These are phyloP conservation scores for Myochromella boudieri DNA, from an alignment of 768 basidiomycete species.

Conservation along the genomic window DNA sequence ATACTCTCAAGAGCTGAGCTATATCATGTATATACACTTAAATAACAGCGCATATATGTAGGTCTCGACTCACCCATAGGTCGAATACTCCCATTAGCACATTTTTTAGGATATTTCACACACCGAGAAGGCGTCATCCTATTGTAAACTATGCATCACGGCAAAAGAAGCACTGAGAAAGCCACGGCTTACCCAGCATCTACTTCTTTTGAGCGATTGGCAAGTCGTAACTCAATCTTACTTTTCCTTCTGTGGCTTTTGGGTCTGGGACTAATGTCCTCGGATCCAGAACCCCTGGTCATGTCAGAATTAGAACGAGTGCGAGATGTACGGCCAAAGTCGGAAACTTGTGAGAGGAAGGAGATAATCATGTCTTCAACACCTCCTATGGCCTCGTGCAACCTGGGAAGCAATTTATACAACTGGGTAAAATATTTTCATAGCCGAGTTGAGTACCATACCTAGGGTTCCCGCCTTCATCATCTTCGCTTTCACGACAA, in stretches of 20 bases:
- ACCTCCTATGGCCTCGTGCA: constrained; percentile 19
- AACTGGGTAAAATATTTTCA: not conserved
- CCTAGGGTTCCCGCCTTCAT: not conserved
- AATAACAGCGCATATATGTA: constrained; percentile 3
- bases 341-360: constrained; percentile 35
- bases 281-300: constrained; percentile 13
- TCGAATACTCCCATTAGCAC: constrained; percentile 34
- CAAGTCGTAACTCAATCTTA: constrained; percentile 34
- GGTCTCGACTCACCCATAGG: constrained; percentile 35
- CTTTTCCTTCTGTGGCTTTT: constrained; percentile 17
- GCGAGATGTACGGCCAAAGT: constrained; percentile 16
- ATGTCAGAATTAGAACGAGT: constrained; percentile 1
- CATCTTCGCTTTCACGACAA: no score
- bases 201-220: constrained; percentile 29
- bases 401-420: constrained; percentile 7
- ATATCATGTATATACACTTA: not conserved
- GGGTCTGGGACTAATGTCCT: constrained; percentile 6
- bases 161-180: constrained; percentile 1
- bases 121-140: constrained; percentile 16
- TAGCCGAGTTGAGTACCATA: not conserved
- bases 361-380: constrained; percentile 37
- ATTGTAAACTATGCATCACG: constrained; percentile 9
- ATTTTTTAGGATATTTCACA: constrained; percentile 36
- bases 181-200: constrained; percentile 23
- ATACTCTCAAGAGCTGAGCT: constrained; percentile 71